Base-by-base conservation (phyloP, 345 rosid species). In the Syzygium aromaticum region DNA sequence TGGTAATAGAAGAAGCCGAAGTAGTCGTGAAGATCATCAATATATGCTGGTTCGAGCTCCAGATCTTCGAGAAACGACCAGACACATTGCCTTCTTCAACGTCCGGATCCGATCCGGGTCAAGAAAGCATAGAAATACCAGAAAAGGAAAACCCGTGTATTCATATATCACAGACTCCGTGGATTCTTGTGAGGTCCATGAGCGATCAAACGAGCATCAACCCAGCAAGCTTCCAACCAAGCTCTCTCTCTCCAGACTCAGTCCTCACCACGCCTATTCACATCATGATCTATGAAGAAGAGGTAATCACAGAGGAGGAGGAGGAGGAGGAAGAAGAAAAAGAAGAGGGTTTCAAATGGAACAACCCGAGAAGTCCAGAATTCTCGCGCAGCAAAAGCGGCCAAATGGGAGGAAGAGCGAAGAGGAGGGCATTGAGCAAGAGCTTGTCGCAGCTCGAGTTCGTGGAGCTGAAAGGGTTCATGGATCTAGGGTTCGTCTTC, bases 401-500 rank as follows among this genome's bases (percentile, higher is more conserved):
- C 21, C 14, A 33, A 4, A 52, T 27, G 54, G 54, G 86, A 78
- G 77, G 78, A 52, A 87, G 85, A 51, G 88, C 87, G 86, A 90
- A 90, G 80, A 94, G 87, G 88, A 88, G 85, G 86, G 88, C 80
- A 8, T 28, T 40, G 23, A 93, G 92, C 67, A 95, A 91, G 93
- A 96, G 96, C 89, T 87, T 93, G 89, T 92, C 94, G 19, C 94
- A 92, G 28, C 90, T 92, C 88, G 99, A 96, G 90, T 93, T 94
- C 87, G 93, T 94, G 54, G 99, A 96, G 92, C 87, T 95, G 11
- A 92, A 93, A 91, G 99, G 98, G 91, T 94, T 97, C 89, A 91
- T 93, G 93, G 99, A 97, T 94, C 90, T 97, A 51, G 98, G 98
- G 22, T 96, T 97, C 89, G 96, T 95, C 51, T 97, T 97, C 89